Evolutionary conservation across 2,329 filamentous ascomycete species (phyloP).

Genomic region (Colletotrichum kahawae): DNA sequence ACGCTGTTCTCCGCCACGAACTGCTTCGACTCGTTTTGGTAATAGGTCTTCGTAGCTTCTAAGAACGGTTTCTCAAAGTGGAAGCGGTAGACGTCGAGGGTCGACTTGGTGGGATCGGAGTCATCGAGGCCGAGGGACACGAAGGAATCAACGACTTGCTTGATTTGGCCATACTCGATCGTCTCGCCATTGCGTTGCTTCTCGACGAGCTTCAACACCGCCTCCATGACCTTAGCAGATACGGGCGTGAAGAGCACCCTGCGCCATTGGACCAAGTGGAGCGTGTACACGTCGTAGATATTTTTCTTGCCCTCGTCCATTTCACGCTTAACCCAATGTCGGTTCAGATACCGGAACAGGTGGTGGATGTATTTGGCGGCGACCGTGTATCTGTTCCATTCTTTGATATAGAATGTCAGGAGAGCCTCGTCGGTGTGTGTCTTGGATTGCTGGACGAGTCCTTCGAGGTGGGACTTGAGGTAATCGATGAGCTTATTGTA

Average conservation of each 20-base stretch:
- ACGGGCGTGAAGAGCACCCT: conserved; percentile 87
- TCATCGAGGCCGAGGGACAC: conserved; percentile 95
- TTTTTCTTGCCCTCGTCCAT: conserved; percentile 99
- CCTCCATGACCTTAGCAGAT: conserved; percentile 88
- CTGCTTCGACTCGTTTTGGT: conserved; percentile 88
- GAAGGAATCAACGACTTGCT: conserved; percentile 95
- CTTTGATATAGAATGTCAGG: conserved; percentile 90
- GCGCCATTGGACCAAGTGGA: conserved; percentile 96
- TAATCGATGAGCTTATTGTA: conserved; percentile 92
- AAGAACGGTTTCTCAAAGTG: conserved; percentile 96
- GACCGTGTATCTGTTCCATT: conserved; percentile 95
- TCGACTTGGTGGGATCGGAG: conserved; percentile 89
- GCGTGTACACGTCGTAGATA: conserved; percentile 96
- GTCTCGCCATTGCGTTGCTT: conserved; percentile 98
- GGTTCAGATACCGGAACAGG: conserved; percentile 92
- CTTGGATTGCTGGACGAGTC: conserved; percentile 74
- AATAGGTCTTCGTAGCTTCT: conserved; percentile 82
- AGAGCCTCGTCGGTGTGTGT: conserved; percentile 88
- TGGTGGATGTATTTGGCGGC: conserved; percentile 98
- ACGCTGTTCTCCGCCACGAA: conserved; percentile 97
- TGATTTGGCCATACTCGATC: conserved; percentile 96
- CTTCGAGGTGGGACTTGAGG: conserved; percentile 76
- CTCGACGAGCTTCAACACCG: conserved; percentile 92
- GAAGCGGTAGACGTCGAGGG: conserved; percentile 89
- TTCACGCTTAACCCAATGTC: conserved; percentile 98